phyloP scores from a whole-genome alignment of 805 yeast species.

The Candida nemodendra region DNA sequence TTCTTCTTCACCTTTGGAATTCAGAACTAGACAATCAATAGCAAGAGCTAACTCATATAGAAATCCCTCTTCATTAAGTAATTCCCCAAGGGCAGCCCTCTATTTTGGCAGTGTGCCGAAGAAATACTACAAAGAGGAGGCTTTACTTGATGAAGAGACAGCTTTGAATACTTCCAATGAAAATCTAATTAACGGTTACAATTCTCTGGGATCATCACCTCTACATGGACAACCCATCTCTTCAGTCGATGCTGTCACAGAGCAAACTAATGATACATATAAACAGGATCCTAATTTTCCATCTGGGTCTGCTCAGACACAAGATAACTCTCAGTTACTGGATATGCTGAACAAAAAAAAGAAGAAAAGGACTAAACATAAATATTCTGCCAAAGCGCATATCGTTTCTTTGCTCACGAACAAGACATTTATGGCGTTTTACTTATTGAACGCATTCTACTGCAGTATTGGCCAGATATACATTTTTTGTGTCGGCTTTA shows the following conservation, averaged over 20 bases:
- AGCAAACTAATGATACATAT: background rate
- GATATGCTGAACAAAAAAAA: slow-evolving; percentile 9
- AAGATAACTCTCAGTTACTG: slow-evolving; percentile 3
- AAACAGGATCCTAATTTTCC: background rate
- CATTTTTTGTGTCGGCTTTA: slow-evolving; percentile 70
- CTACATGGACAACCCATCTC: slow-evolving; percentile 3
- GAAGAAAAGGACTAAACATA: slow-evolving; percentile 9
- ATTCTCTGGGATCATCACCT: slow-evolving; percentile 11
- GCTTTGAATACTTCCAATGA: slow-evolving; percentile 6
- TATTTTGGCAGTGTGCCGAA: slow-evolving; percentile 21
- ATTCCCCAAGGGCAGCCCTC: slow-evolving; percentile 23
- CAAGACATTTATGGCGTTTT: slow-evolving; percentile 49
- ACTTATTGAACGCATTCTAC: slow-evolving; percentile 51
- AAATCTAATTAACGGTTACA: slow-evolving; percentile 4
- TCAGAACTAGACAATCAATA: slow-evolving; percentile 23
- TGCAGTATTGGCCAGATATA: slow-evolving; percentile 72
- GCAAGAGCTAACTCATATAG: slow-evolving; percentile 25
- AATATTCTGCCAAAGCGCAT: slow-evolving; percentile 23
- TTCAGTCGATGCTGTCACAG: slow-evolving; percentile 1
- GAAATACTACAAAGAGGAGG: slow-evolving; percentile 17
- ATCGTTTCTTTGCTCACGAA: slow-evolving; percentile 26
- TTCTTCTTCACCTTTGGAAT: slow-evolving; percentile 29
- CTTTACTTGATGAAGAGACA: slow-evolving; percentile 20
- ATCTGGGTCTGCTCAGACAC: background rate
- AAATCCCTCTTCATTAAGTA: slow-evolving; percentile 25